Conservation (phyloP, 257 asterid genomes). For the Perilla frutescens region DNA sequence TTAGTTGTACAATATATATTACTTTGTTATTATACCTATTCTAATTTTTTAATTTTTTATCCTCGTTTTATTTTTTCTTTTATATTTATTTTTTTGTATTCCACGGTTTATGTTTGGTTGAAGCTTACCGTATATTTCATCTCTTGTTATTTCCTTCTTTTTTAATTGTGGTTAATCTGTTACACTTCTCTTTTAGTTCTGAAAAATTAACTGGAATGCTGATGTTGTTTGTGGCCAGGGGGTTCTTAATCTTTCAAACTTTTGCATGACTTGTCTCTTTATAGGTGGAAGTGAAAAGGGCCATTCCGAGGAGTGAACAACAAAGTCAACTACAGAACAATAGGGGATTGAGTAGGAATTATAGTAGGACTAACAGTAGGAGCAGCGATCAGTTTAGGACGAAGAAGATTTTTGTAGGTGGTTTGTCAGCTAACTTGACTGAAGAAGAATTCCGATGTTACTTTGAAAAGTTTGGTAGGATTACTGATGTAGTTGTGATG, state of each 20-base stretch:
- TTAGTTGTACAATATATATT: background rate
- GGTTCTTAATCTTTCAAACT: slow-evolving; percentile 26
- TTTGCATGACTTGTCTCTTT: slow-evolving; percentile 19
- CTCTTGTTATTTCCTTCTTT: too few relatives aligned
- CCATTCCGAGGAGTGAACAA: slow-evolving; percentile 86
- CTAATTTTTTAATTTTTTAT: background rate
- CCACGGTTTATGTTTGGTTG: background rate
- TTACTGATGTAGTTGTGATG: slow-evolving; percentile 92
- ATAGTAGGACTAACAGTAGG: slow-evolving; percentile 57
- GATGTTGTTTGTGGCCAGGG: background rate
- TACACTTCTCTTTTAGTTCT: background rate
- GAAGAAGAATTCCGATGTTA: slow-evolving; percentile 82
- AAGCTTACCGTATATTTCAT: background rate
- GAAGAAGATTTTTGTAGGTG: slow-evolving; percentile 94
- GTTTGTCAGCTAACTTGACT: slow-evolving; percentile 76
- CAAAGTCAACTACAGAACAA: slow-evolving; percentile 53
- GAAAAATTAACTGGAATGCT: background rate
- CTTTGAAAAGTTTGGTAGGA: slow-evolving; percentile 83
- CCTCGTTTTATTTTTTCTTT: background rate
- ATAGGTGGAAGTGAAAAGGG: slow-evolving; percentile 96
- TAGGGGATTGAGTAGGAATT: slow-evolving; percentile 54
- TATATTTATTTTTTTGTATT: background rate
- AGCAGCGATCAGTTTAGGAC: slow-evolving; percentile 66
- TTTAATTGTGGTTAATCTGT: background rate
- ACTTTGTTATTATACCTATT: background rate